These are phyloP conservation scores for Skeletonema potamos DNA, from an alignment of 108 stramenopile genomes.

Conservation along the genomic window DNA sequence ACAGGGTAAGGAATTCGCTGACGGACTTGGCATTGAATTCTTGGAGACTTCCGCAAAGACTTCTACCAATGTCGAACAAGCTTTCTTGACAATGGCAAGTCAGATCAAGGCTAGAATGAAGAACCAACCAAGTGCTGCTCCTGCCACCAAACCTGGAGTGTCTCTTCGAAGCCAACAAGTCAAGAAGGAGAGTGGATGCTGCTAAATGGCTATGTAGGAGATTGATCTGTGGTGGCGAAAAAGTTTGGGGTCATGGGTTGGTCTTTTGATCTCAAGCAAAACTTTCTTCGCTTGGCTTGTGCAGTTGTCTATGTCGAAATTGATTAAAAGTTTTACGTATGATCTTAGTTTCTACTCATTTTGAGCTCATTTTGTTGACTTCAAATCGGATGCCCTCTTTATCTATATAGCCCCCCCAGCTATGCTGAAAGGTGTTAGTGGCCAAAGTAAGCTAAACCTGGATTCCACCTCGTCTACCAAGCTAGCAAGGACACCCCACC, in stretches of 20 bases:
- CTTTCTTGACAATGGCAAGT: conserved; percentile 98
- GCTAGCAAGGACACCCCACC: too few species aligned
- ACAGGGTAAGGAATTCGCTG: conserved; percentile 98
- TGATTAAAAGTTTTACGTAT: background rate
- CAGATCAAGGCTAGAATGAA: conserved; percentile 98
- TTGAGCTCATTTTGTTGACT: background rate
- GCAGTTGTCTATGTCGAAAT: background rate
- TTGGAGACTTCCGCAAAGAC: conserved; percentile 99
- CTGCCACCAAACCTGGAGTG: conserved; percentile 72
- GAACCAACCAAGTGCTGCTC: conserved; percentile 86
- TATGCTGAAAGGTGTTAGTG: too few species aligned
- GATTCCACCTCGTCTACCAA: too few species aligned
- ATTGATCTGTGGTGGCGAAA: conserved; percentile 3
- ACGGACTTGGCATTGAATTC: conserved; percentile 96
- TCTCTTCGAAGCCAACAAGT: conserved; percentile 78
- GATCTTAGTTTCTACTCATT: background rate
- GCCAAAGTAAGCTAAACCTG: too few species aligned
- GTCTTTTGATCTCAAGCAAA: background rate
- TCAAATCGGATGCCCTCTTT: too few species aligned
- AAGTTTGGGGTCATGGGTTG: background rate
- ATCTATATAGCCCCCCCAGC: too few species aligned
- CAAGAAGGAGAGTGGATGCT: conserved; percentile 80
- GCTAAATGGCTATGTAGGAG: conserved; percentile 53
- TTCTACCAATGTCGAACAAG: conserved; percentile 97
- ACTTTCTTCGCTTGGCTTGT: background rate